Conservation (phyloP, 1,284 basidiomycete genomes). For the Coriolopsis trogii region DNA sequence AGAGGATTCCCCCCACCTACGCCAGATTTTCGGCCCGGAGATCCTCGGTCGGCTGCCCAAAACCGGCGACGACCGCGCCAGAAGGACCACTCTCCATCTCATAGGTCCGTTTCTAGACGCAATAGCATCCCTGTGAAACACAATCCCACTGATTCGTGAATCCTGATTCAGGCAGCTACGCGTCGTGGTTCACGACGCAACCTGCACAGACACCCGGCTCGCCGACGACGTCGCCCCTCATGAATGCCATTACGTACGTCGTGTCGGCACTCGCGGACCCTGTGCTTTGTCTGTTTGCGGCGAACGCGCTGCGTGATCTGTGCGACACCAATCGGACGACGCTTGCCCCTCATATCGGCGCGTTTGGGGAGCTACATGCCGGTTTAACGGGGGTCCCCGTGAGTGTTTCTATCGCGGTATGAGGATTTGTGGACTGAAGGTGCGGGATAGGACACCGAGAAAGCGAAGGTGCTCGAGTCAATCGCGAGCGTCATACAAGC, state of each 20-base stretch:
- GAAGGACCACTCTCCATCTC: slow-evolving; percentile 71
- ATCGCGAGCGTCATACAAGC: slow-evolving; percentile 92
- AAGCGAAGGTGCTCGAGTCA: slow-evolving; percentile 86
- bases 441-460: slow-evolving; percentile 72
- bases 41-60: slow-evolving; percentile 70
- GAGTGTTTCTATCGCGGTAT: slow-evolving; percentile 29
- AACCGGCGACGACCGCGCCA: slow-evolving; percentile 64
- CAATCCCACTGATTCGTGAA: too few relatives aligned
- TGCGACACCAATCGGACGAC: slow-evolving; percentile 86
- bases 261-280: slow-evolving; percentile 71
- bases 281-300: slow-evolving; percentile 70
- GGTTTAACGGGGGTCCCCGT: slow-evolving; percentile 76
- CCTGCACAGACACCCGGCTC: slow-evolving; percentile 41
- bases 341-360: slow-evolving; percentile 79
- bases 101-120: slow-evolving; percentile 76
- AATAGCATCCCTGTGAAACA: too few relatives aligned
- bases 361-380: slow-evolving; percentile 83
- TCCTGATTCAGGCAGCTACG: slow-evolving; percentile 67
- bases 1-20: slow-evolving; percentile 66
- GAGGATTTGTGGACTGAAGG: background rate
- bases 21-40: slow-evolving; percentile 69
- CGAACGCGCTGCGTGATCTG: slow-evolving; percentile 79
- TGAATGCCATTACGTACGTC: slow-evolving; percentile 71
- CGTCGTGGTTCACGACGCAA: slow-evolving; percentile 80
- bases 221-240: slow-evolving; percentile 46